A percentile compares a stretch with the other conserved stretches of the same genome.
phyloP scores from a whole-genome alignment of 495 filamentous ascomycete genomes.

The Penicillium flavigenum region DNA sequence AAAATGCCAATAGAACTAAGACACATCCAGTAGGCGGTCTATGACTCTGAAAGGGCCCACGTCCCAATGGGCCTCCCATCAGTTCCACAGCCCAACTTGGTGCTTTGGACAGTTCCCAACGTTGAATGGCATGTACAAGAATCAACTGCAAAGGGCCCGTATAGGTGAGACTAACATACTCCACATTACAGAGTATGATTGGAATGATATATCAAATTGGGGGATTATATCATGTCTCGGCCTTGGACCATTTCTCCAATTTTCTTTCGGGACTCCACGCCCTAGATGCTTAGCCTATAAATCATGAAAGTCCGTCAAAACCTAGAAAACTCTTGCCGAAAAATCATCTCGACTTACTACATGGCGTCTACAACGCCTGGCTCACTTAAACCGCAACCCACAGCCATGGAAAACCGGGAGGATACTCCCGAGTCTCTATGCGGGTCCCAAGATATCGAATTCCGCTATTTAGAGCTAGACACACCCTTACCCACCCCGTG shows the following conservation, averaged over 20 bases:
- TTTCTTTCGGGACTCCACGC: slow-evolving; percentile 3
- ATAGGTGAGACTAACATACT: not conserved
- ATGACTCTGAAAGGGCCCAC: not conserved
- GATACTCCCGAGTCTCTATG: slow-evolving; percentile 20
- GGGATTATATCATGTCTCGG: not conserved
- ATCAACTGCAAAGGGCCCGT: not conserved
- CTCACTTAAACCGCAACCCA: not conserved
- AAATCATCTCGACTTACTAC: not conserved
- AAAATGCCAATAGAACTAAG: not conserved
- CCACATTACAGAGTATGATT: not conserved
- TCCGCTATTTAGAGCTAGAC: slow-evolving; percentile 71
- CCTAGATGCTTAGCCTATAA: slow-evolving; percentile 8
- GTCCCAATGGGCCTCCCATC: too few relatives aligned
- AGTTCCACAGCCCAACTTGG: not conserved
- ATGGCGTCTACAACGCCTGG: not conserved
- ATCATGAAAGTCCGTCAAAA: not conserved
- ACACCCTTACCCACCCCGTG: slow-evolving; percentile 62
- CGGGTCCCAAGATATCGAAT: slow-evolving; percentile 50
- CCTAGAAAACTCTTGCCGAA: not conserved
- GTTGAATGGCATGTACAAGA: too few relatives aligned
- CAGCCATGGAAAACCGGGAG: slow-evolving; percentile 20
- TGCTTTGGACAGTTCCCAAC: not conserved
- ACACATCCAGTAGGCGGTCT: not conserved
- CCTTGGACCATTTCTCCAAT: not conserved
- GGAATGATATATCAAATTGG: slow-evolving; percentile 5